A percentile compares a stretch with the other conserved stretches of the same genome.
These are phyloP conservation scores for Taxillus chinensis DNA, from an alignment of 164 flowering plant genomes.

Conservation along the genomic window DNA sequence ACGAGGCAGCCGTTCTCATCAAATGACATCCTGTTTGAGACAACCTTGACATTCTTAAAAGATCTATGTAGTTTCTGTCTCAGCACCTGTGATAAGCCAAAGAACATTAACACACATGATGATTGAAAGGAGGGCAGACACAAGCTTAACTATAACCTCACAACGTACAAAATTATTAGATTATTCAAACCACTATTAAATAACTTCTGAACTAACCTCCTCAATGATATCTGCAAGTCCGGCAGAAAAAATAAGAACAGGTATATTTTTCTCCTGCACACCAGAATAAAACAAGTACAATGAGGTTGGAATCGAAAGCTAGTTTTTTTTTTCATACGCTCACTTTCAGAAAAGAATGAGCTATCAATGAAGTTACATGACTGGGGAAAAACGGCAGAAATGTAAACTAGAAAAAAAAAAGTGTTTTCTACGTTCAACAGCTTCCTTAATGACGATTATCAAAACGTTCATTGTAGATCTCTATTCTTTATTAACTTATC, in stretches of 20 bases:
- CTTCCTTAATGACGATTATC: too few species aligned
- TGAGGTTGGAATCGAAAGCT: background rate
- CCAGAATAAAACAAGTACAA: slow-evolving; percentile 3
- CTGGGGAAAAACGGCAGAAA: too few species aligned
- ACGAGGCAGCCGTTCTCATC: slow-evolving; percentile 54
- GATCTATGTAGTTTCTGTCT: slow-evolving; percentile 77
- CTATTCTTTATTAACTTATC: background rate
- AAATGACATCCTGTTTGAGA: slow-evolving; percentile 80
- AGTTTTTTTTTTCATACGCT: too few species aligned
- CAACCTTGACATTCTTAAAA: slow-evolving; percentile 72
- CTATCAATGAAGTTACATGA: too few species aligned
- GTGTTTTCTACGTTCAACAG: too few species aligned
- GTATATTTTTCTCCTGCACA: slow-evolving; percentile 69
- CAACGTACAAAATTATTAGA: too few species aligned
- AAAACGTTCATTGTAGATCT: background rate
- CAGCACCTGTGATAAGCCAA: slow-evolving; percentile 45
- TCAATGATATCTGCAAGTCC: slow-evolving; percentile 97
- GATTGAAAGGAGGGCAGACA: background rate
- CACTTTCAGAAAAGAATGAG: too few species aligned
- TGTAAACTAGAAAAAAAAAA: too few species aligned
- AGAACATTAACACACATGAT: background rate
- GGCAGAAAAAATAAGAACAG: slow-evolving; percentile 89
- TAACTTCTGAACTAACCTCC: slow-evolving; percentile 46
- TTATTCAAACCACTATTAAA: too few species aligned
- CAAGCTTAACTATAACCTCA: too few species aligned